phyloP scores from a whole-genome alignment of 768 basidiomycete genomes.

The Leccinum ochraceum region DNA sequence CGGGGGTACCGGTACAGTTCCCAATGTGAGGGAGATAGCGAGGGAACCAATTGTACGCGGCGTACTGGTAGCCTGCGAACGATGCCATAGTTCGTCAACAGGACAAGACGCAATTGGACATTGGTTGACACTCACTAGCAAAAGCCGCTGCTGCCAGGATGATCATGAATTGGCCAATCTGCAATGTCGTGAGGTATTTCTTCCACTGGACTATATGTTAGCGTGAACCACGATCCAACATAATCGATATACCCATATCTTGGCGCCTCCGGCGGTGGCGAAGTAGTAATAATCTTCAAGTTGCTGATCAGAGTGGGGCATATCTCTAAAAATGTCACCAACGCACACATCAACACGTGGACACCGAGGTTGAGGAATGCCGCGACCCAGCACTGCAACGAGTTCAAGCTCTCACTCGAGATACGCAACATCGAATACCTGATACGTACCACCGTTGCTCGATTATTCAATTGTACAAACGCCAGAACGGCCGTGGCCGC shows the following conservation, averaged over 20 bases:
- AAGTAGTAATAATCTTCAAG: slow-evolving; percentile 93
- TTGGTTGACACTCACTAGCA: slow-evolving; percentile 8
- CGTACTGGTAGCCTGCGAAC: slow-evolving; percentile 20
- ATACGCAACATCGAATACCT: not conserved
- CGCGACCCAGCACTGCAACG: slow-evolving; percentile 81
- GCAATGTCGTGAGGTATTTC: slow-evolving; percentile 25
- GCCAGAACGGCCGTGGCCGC: slow-evolving; percentile 92
- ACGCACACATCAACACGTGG: slow-evolving; percentile 94
- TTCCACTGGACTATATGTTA: slow-evolving; percentile 19
- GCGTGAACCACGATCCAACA: not conserved
- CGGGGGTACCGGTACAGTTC: slow-evolving; percentile 16
- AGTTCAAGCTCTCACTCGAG: not conserved
- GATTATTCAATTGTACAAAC: slow-evolving; percentile 89
- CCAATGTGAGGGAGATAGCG: slow-evolving; percentile 18
- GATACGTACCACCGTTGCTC: slow-evolving; percentile 77
- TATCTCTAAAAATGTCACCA: not conserved
- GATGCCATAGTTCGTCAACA: not conserved
- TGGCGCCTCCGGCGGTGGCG: slow-evolving; percentile 72
- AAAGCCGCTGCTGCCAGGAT: slow-evolving; percentile 14
- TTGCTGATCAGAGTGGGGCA: slow-evolving; percentile 3
- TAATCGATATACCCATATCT: slow-evolving; percentile 16
- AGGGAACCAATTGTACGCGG: slow-evolving; percentile 22
- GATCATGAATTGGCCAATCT: slow-evolving; percentile 25
- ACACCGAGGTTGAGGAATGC: slow-evolving; percentile 86
- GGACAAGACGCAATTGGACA: not conserved